Base-by-base conservation (phyloP, 2,329 filamentous ascomycete species). In the Fusarium euwallaceae region DNA sequence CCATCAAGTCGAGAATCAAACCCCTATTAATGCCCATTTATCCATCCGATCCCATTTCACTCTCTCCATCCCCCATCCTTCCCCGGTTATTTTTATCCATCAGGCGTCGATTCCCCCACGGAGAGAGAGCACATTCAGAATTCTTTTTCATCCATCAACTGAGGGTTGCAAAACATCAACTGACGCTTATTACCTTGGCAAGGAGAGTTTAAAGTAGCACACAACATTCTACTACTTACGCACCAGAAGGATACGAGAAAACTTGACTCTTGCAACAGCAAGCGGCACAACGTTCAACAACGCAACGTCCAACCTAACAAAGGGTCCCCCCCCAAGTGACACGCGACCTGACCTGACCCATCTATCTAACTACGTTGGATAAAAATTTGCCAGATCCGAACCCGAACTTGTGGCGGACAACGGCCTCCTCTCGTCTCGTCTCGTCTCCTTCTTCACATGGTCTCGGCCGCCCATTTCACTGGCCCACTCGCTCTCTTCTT, bases 381-480 rank as follows among this genome's bases (percentile, higher is more conserved):
- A 73, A 73, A 67, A 56, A 43, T 66, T 61, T 61, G 37, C 37
- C 59, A 41, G 55, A 67, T 24, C 29, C 29, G 51, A 41, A 55
- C 62, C 17, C 29, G n/a, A 29, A 55, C 17, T 55, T 61, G 68
- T 71, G 65, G 71, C 68, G 71, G 71, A 59, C 56, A 73, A 67
- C 63, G 63, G 36, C 43, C 22, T 61, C 43, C n/a, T 61, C 45
- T 22, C 36, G 24, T n/a, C n/a, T n/a, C n/a, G n/a, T 39, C 74
- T 22, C 27, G 24, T 39, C 74, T 22, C 27, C 71, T 34, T 11
- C 24, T 78, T 80, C 79, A 78, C 76, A 81, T 78, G 78, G 79
- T 74, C 75, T 70, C 71, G 71, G 66, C 72, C 70, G 67, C 73
- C 72, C 71, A 70, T 77, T 71, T 80, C 69, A 78, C 78, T 78